phyloP scores from a whole-genome alignment of 2,329 filamentous ascomycete genomes.

The Trichoderma aggressivum region DNA sequence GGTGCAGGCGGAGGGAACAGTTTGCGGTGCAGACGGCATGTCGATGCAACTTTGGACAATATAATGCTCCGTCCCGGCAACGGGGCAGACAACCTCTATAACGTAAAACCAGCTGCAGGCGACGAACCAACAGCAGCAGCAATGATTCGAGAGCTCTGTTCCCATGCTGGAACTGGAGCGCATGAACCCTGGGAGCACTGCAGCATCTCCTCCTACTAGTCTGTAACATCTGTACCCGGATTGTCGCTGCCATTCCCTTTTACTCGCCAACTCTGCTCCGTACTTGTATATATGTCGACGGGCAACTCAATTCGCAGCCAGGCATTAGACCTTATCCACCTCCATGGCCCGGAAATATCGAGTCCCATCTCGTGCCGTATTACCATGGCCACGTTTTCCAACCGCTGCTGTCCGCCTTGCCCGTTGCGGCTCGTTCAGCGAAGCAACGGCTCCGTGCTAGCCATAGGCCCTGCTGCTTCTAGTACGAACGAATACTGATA shows the following conservation, averaged over 20 bases:
- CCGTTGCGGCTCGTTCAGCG: constrained; percentile 2
- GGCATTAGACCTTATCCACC: neutral
- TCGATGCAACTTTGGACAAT: neutral
- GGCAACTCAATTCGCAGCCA: neutral
- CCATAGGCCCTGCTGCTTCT: neutral
- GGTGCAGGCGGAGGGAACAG: neutral
- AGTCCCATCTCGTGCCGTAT: neutral
- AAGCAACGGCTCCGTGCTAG: neutral
- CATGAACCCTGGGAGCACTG: neutral
- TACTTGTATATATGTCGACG: neutral
- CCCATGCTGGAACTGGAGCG: neutral
- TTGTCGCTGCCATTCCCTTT: neutral
- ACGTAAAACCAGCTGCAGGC: neutral
- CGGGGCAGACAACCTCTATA: neutral
- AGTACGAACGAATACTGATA: neutral
- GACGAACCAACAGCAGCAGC: neutral
- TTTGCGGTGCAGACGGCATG: neutral
- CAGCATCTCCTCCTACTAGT: neutral
- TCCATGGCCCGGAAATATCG: neutral
- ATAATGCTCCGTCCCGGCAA: neutral
- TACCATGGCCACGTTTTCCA: constrained; percentile 1
- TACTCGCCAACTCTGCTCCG: neutral
- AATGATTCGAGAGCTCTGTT: neutral
- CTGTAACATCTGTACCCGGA: neutral
- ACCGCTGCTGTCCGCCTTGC: neutral